Conservation (phyloP, 208 protist genomes). For the Crithidia expoeki region DNA sequence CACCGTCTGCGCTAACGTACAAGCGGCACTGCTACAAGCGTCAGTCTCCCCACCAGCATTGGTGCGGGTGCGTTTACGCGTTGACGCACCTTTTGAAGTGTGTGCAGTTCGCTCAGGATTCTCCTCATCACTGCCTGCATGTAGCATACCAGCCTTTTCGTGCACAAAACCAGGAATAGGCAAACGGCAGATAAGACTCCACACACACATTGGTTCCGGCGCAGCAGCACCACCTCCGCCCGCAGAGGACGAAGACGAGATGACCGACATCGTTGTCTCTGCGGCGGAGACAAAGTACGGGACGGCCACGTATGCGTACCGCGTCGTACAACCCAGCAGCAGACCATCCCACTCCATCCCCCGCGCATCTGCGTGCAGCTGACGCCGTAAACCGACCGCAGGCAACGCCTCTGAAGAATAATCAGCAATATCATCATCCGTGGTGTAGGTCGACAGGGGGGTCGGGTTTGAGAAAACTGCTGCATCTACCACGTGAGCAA, state of each 20-base stretch:
- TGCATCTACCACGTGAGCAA: slow-evolving; percentile 21
- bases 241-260: too few relatives aligned
- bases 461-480: slow-evolving; percentile 9
- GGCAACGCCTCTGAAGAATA: neutral
- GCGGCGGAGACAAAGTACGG: slow-evolving; percentile 34
- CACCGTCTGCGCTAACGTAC: slow-evolving; percentile 9
- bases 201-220: slow-evolving; percentile 14
- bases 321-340: slow-evolving; percentile 55
- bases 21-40: too few relatives aligned
- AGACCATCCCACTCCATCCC: slow-evolving; percentile 74
- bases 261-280: slow-evolving; percentile 3
- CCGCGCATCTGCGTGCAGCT: slow-evolving; percentile 73
- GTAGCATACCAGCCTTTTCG: neutral
- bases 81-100: neutral
- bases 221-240: neutral
- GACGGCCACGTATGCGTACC: slow-evolving; percentile 77
- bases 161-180: slow-evolving; percentile 33
- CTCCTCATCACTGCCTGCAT: neutral
- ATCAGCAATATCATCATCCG: too few relatives aligned
- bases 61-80: neutral
- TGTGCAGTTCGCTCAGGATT: neutral
- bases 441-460: neutral
- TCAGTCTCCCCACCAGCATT: neutral
- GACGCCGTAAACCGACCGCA: slow-evolving; percentile 9
- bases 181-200: slow-evolving; percentile 40